phyloP scores from a whole-genome alignment of 495 filamentous ascomycete genomes.

The Thozetella sp. region DNA sequence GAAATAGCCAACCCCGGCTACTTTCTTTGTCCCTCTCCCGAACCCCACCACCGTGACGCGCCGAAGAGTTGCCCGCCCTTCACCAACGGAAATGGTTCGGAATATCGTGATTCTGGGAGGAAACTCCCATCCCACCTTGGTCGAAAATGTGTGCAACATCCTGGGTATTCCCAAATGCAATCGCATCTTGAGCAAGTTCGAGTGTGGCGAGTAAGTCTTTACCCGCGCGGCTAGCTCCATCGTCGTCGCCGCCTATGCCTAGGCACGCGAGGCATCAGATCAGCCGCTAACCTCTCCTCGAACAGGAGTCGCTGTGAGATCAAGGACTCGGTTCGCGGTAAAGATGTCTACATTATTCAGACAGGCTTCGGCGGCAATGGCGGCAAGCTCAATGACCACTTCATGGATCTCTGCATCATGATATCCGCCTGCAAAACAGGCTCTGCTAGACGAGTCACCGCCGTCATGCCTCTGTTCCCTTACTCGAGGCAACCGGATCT shows the following conservation, averaged over 20 bases:
- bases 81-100: constrained; percentile 70
- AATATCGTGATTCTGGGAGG: constrained; percentile 95
- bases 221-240: no score
- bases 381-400: constrained; percentile 91
- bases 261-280: constrained; percentile 3
- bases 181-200: constrained; percentile 86
- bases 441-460: constrained; percentile 87
- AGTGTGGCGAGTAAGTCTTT: constrained; percentile 74
- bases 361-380: constrained; percentile 59
- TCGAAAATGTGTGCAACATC: constrained; percentile 79
- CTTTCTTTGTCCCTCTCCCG: no score
- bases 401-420: constrained; percentile 95
- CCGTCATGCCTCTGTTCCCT: constrained; percentile 92
- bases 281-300: background rate
- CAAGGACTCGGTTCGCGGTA: constrained; percentile 90
- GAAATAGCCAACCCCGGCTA: no score
- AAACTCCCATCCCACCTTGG: constrained; percentile 87
- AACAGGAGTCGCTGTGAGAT: constrained; percentile 84
- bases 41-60: constrained; percentile 9
- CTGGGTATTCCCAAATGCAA: constrained; percentile 84
- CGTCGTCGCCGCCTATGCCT: no score
- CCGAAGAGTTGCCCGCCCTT: background rate
- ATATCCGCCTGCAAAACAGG: constrained; percentile 98
- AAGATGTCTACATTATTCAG: constrained; percentile 98
- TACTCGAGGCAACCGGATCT: constrained; percentile 95